Percentiles rank a stretch among this genome's conserved stretches.
Evolutionary conservation across 2,329 filamentous ascomycete species (phyloP).

Genomic region (Penicillium carneum): DNA sequence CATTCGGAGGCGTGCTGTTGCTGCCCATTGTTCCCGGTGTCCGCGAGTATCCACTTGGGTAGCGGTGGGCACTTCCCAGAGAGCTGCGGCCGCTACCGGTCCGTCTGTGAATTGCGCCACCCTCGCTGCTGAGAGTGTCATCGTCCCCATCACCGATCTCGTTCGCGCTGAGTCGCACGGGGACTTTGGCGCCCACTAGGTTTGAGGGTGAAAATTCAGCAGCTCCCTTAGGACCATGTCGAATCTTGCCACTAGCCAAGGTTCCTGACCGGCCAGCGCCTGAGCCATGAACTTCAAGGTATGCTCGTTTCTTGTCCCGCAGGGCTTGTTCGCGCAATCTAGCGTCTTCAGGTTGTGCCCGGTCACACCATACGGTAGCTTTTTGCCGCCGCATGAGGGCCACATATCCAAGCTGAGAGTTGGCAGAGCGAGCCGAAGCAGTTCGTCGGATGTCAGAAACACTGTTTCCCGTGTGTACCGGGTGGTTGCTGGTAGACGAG

Average conservation of each 20-base stretch:
- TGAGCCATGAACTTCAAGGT: slow-evolving; percentile 76
- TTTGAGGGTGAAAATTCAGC: slow-evolving; percentile 82
- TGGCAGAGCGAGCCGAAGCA: slow-evolving; percentile 77
- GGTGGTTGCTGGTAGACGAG: slow-evolving; percentile 49
- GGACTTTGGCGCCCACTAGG: slow-evolving; percentile 78
- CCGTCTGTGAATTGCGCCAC: slow-evolving; percentile 57
- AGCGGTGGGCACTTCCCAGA: slow-evolving; percentile 55
- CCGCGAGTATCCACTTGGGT: slow-evolving; percentile 56
- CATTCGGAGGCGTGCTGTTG: slow-evolving; percentile 61
- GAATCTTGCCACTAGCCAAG: slow-evolving; percentile 77
- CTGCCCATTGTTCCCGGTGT: slow-evolving; percentile 56
- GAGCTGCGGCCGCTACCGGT: slow-evolving; percentile 67
- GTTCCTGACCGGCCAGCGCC: slow-evolving; percentile 66
- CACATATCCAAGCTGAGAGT: slow-evolving; percentile 79
- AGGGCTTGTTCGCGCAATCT: slow-evolving; percentile 81
- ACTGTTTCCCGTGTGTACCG: slow-evolving; percentile 33
- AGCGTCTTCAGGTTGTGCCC: slow-evolving; percentile 89
- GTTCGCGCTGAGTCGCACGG: slow-evolving; percentile 89
- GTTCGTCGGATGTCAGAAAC: slow-evolving; percentile 68
- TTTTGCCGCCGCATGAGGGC: slow-evolving; percentile 96
- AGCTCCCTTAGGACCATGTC: slow-evolving; percentile 82
- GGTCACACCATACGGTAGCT: slow-evolving; percentile 97
- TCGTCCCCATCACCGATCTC: slow-evolving; percentile 90
- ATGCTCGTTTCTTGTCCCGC: slow-evolving; percentile 84
- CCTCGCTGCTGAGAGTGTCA: slow-evolving; percentile 56